phyloP scores from a whole-genome alignment of 2,329 filamentous ascomycete species.

The Plectosphaerella plurivora region DNA sequence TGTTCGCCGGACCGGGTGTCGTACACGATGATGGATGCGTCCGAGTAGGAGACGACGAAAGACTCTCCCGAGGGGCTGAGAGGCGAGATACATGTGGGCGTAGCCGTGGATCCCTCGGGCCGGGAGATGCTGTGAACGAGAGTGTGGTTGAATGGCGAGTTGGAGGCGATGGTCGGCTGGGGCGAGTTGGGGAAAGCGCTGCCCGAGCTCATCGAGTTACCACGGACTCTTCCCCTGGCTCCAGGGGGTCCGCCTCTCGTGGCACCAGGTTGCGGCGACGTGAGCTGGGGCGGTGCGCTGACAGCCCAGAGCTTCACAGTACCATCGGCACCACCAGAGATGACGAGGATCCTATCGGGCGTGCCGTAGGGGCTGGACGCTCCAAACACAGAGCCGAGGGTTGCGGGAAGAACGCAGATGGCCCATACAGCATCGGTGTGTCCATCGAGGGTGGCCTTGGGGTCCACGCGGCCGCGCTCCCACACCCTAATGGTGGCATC shows the following conservation, averaged over 20 bases:
- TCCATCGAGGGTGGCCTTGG: conserved; percentile 89
- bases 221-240: conserved; percentile 70
- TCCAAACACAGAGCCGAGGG: conserved; percentile 76
- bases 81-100: conserved; percentile 89
- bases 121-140: conserved; percentile 83
- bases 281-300: conserved; percentile 80
- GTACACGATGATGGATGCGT: conserved; percentile 86
- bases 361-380: conserved; percentile 70
- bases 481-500: conserved; percentile 91
- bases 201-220: conserved; percentile 90
- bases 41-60: conserved; percentile 89
- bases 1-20: conserved; percentile 91
- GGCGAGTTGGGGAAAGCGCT: conserved; percentile 88
- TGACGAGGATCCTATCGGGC: conserved; percentile 82
- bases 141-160: conserved; percentile 81
- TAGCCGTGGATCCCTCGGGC: conserved; percentile 59
- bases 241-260: conserved; percentile 51
- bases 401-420: conserved; percentile 84
- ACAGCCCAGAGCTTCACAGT: conserved; percentile 92
- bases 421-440: conserved; percentile 97
- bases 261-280: conserved; percentile 69
- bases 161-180: conserved; percentile 80
- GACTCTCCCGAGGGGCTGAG: conserved; percentile 77
- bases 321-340: conserved; percentile 86
- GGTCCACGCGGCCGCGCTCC: conserved; percentile 91